Percentiles rank a stretch among this genome's conserved stretches.
These are phyloP conservation scores for Chlorella sp. DNA, from an alignment of 139 green algal species.

Conservation along the genomic window DNA sequence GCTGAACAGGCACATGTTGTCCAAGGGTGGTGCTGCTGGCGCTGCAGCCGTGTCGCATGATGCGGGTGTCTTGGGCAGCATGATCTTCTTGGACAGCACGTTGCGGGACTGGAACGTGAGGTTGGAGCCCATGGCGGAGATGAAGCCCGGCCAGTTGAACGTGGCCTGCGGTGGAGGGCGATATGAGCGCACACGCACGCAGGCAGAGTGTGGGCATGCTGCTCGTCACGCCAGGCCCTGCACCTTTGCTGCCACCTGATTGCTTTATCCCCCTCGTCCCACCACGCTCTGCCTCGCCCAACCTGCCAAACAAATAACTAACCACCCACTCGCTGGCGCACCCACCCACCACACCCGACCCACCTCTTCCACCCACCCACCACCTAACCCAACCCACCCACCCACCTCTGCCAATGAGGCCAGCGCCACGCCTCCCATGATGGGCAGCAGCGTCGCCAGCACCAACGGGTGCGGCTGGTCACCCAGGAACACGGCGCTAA, in stretches of 20 bases:
- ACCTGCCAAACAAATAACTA: too few species aligned
- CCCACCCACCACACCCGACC: too few species aligned
- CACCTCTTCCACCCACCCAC: neutral
- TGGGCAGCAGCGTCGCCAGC: slow-evolving; percentile 76
- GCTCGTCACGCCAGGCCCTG: too few species aligned
- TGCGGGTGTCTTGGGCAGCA: slow-evolving; percentile 51
- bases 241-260: too few species aligned
- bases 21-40: slow-evolving; percentile 32
- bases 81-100: slow-evolving; percentile 98
- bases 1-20: slow-evolving; percentile 93
- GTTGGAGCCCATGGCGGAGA: slow-evolving; percentile 88
- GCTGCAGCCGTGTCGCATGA: too few species aligned
- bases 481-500: slow-evolving; percentile 82
- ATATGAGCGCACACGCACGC: too few species aligned
- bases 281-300: too few species aligned
- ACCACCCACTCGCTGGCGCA: too few species aligned
- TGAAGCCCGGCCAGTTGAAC: slow-evolving; percentile 90
- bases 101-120: slow-evolving; percentile 92
- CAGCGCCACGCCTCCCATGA: slow-evolving; percentile 86
- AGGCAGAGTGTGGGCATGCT: too few species aligned
- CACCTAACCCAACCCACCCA: too few species aligned
- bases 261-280: too few species aligned
- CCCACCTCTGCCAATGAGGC: slow-evolving; percentile 72
- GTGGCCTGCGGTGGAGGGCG: too few species aligned
- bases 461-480: slow-evolving; percentile 62